Evolutionary conservation across 495 filamentous ascomycete genomes (phyloP).

Genomic region (Aspergillus steynii): DNA sequence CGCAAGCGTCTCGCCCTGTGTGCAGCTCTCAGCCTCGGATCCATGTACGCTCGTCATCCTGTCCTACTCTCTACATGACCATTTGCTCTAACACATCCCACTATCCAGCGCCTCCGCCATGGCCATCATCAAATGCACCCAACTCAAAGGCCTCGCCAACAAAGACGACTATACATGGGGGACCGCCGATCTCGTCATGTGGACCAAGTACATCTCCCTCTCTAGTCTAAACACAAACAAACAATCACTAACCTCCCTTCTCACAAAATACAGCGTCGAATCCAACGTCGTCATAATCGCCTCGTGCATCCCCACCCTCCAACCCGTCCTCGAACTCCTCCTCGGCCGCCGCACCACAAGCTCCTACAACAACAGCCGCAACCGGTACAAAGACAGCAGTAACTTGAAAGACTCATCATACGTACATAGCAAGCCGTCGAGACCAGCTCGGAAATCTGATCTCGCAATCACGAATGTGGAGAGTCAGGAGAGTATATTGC

Average conservation of each 20-base stretch:
- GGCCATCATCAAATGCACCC: constrained; percentile 43
- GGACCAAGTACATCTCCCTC: constrained; percentile 38
- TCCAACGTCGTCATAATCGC: constrained; percentile 49
- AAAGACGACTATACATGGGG: constrained; percentile 40
- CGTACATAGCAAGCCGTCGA: constrained; percentile 1
- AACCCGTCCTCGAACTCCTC: constrained; percentile 41
- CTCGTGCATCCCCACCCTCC: constrained; percentile 48
- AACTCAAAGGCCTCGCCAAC: constrained; percentile 35
- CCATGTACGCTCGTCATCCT: constrained; percentile 16
- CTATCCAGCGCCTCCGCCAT: constrained; percentile 23
- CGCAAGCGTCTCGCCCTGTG: constrained; percentile 50
- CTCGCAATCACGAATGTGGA: constrained; percentile 10
- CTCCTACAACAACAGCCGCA: constrained; percentile 1
- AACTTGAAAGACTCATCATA: constrained; percentile 5
- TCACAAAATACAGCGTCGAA: constrained; percentile 35
- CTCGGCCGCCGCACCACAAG: constrained; percentile 21
- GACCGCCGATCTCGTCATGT: constrained; percentile 45
- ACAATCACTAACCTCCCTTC: constrained; percentile 1
- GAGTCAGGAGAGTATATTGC: constrained; percentile 21
- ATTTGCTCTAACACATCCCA: not conserved
- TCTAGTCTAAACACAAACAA: not conserved
- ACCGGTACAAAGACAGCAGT: constrained; percentile 9
- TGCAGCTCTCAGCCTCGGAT: constrained; percentile 44
- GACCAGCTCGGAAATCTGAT: constrained; percentile 7
- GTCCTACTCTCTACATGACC: not conserved